Evolutionary conservation across 2,329 filamentous ascomycete genomes (phyloP), one percentile per base, ranked within the genome.

Genomic region (Aspergillus sp.): DNA sequence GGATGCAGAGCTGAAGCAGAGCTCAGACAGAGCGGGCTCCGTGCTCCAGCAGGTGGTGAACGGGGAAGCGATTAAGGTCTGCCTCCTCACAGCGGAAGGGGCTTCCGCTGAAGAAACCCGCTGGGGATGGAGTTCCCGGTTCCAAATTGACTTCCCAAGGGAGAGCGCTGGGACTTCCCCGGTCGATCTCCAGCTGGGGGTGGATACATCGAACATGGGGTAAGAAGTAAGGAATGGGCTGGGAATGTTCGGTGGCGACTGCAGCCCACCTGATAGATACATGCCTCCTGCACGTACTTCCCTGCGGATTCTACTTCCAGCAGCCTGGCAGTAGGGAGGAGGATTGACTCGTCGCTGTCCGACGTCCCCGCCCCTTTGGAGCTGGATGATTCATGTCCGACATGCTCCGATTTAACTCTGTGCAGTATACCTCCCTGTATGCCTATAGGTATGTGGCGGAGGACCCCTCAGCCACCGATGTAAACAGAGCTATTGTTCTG

Each of bases 81-180:
- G 41, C 35, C 51, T 51, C 54, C 54, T 53, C 51, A 42, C 54
- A 56, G 54, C 51, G 51, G 51, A 54, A 53, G 30, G 16, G 33
- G 47, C 10, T 33, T 26, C 43, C 32, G 32, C 50, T 41, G 40
- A 40, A 38, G 20, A 44, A 43, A 43, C 1, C 16, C 19, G 40
- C 13, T 14, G 16, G 19, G 19, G 19, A 14, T 14, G 13, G 45
- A 33, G 11, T 52, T 48, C 47, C 51, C 42, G 41, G 43, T 47
- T 47, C 40, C 41, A 42, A 19, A n/a, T 33, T 26, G 36, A 46
- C 33, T 44, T 50, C 26, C 41, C 33, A 41, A 40, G 38, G 33
- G 41, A 22, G 17, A 24, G 13, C 26, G 20, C 24, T 13, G 33
- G 36, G 32, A 17, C 13, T 47, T 47, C 45, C 46, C 35, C 46